These are phyloP conservation scores for Aureobasidium melanogenum DNA, from an alignment of 2,329 filamentous ascomycete genomes.

Conservation along the genomic window DNA sequence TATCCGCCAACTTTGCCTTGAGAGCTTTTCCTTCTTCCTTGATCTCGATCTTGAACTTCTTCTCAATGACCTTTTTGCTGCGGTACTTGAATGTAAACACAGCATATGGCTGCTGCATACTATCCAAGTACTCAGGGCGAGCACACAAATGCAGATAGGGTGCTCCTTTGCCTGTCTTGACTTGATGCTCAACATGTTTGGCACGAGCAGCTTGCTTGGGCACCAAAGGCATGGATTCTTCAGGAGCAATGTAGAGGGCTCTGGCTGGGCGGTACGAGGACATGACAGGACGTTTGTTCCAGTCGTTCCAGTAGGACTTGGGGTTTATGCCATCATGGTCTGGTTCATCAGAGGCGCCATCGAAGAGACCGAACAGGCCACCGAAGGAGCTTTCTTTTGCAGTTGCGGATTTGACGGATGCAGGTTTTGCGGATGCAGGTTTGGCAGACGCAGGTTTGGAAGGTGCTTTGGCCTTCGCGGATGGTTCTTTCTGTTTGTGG, in stretches of 20 bases:
- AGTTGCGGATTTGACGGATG: neutral
- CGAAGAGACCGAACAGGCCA: slow-evolving; percentile 25
- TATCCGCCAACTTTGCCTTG: slow-evolving; percentile 7
- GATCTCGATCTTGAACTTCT: slow-evolving; percentile 25
- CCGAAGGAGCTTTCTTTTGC: slow-evolving; percentile 14
- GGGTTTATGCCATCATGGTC: neutral
- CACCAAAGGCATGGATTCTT: slow-evolving; percentile 22
- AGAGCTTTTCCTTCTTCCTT: slow-evolving; percentile 13
- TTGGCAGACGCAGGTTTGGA: neutral
- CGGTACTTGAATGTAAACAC: slow-evolving; percentile 43
- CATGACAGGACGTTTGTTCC: slow-evolving; percentile 14
- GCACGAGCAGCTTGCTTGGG: slow-evolving; percentile 9
- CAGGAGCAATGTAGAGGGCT: slow-evolving; percentile 23
- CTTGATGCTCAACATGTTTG: slow-evolving; percentile 23
- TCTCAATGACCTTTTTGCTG: slow-evolving; percentile 25
- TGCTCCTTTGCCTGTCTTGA: slow-evolving; percentile 27
- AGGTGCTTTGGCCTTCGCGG: slow-evolving; percentile 12
- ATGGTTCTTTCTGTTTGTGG: neutral
- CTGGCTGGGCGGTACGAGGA: slow-evolving; percentile 12
- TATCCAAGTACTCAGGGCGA: slow-evolving; percentile 35
- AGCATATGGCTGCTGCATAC: slow-evolving; percentile 32
- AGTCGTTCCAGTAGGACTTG: slow-evolving; percentile 27
- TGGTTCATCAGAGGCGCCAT: slow-evolving; percentile 24
- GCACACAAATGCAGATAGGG: slow-evolving; percentile 30
- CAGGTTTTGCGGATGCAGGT: neutral